Evolutionary conservation across 768 basidiomycete genomes (phyloP), one percentile per base, ranked within the genome.

Genomic region (Strobilomyces dryophilus): DNA sequence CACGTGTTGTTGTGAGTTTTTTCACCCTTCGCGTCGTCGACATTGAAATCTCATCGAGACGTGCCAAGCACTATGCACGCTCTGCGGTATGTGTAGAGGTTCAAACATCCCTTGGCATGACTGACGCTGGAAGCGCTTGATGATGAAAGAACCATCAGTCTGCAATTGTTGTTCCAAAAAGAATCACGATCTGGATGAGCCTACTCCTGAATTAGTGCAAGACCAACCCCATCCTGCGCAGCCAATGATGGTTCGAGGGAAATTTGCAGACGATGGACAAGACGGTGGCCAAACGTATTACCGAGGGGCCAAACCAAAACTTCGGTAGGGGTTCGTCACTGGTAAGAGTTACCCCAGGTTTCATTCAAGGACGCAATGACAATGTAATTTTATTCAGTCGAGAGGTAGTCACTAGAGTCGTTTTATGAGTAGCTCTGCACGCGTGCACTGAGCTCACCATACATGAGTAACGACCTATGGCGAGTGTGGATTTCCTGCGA

Each of bases 401-500:
- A n/a, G 15, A 24, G 10, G 18, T 41, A 26, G 34, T 21, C 40
- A 43, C 49, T 52, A 24, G 29, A 6, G 20, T 46, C 6, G 8
- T 36, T 29, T 52, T 5, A 41, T 56, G 8, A 53, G 39, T 49
- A 4, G 5, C 9, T 45, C 32, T 9, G 2, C 15, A n/a, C 5
- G 26, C 17, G 31, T 15, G 20, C 1, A 1, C 35, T 34, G 44
- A 37, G 40, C 61, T 45, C 36, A 63, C 60, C 29, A 29, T 35
- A 24, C n/a, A 42, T 8, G 10, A 48, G 27, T 11, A 11, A 17
- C 8, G 42, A 43, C 43, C 17, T 61, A 54, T 18, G 48, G 40
- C 37, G 47, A 21, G 21, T 52, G 45, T n/a, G 44, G 8, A 18
- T 64, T 56, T 55, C 57, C 54, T 69, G 67, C 66, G 66, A 79